Percentiles rank a stretch among this genome's conserved stretches.
These are phyloP conservation scores for Lanmaoa rubissima DNA, from an alignment of 768 basidiomycete genomes.

Conservation along the genomic window DNA sequence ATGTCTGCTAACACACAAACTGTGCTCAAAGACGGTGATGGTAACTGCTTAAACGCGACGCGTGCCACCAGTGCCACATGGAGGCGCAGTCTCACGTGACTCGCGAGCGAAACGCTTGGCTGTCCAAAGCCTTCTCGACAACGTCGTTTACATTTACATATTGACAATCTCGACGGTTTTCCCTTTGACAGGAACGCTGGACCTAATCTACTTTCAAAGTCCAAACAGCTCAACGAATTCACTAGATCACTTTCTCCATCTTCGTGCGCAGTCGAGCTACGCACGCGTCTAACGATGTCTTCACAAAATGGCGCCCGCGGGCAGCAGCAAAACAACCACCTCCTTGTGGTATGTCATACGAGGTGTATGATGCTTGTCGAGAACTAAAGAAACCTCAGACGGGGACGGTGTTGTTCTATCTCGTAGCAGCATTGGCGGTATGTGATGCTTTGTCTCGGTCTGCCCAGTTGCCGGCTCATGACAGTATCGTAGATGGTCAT, in stretches of 20 bases:
- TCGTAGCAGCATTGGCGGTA: constrained; percentile 85
- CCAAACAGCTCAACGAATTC: not conserved
- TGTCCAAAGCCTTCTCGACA: not conserved
- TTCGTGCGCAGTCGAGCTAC: not conserved
- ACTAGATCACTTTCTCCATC: not conserved
- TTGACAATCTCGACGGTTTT: not conserved
- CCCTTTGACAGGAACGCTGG: not conserved
- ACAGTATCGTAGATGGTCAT: constrained; percentile 71
- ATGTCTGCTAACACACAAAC: not conserved
- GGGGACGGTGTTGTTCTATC: constrained; percentile 80
- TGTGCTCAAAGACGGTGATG: not conserved
- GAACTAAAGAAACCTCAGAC: constrained; percentile 40
- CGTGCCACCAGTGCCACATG: not conserved
- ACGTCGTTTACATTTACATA: no score
- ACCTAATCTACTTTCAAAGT: not conserved
- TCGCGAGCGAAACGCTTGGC: not conserved
- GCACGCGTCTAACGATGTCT: constrained; percentile 18
- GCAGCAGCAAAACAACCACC: constrained; percentile 32
- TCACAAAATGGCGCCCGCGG: constrained; percentile 25
- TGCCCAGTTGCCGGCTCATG: constrained; percentile 1
- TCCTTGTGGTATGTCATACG: constrained; percentile 32
- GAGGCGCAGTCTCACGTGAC: constrained; percentile 17
- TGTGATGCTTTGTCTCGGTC: constrained; percentile 31
- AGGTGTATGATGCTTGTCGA: not conserved
- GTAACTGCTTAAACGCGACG: constrained; percentile 7